These are phyloP conservation scores for Nakaseomyces sp. DNA, from an alignment of 1,139 yeast species.

Conservation along the genomic window DNA sequence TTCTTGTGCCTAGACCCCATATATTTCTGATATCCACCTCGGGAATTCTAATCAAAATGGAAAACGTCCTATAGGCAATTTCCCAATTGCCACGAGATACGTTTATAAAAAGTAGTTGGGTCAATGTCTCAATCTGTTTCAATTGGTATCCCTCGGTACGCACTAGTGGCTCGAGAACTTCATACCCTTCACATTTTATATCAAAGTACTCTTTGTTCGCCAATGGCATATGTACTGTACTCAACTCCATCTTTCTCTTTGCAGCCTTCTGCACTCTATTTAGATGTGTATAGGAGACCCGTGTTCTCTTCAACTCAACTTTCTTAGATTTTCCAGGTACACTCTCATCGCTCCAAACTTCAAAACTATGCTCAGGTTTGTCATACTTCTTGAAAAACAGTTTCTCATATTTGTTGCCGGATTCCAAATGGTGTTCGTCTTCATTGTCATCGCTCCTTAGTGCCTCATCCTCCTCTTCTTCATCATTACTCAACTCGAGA, in stretches of 20 bases:
- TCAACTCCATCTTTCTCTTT: neutral
- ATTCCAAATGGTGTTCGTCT: constrained; percentile 7
- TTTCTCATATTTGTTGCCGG: constrained; percentile 17
- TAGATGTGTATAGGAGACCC: neutral
- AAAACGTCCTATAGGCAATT: constrained; percentile 44
- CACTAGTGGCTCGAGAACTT: constrained; percentile 1
- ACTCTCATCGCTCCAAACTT: constrained; percentile 19
- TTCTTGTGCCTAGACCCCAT: constrained; percentile 53
- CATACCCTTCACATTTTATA: constrained; percentile 3
- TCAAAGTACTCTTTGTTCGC: constrained; percentile 3
- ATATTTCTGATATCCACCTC: constrained; percentile 43
- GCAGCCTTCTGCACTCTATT: constrained; percentile 2
- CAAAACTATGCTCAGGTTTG: constrained; percentile 28
- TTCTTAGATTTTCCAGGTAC: neutral
- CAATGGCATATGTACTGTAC: constrained; percentile 1
- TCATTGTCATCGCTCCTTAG: constrained; percentile 5
- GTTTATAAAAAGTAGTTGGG: constrained; percentile 32
- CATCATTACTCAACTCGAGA: constrained; percentile 10
- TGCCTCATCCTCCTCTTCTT: constrained; percentile 8
- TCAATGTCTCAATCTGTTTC: constrained; percentile 25
- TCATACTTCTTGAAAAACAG: constrained; percentile 20
- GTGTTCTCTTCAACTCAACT: neutral
- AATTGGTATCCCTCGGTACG: constrained; percentile 13
- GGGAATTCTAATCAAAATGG: constrained; percentile 41
- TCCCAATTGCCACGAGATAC: constrained; percentile 46